Conservation (phyloP, 495 filamentous ascomycete genomes). For the Aspergillus hancockii region DNA sequence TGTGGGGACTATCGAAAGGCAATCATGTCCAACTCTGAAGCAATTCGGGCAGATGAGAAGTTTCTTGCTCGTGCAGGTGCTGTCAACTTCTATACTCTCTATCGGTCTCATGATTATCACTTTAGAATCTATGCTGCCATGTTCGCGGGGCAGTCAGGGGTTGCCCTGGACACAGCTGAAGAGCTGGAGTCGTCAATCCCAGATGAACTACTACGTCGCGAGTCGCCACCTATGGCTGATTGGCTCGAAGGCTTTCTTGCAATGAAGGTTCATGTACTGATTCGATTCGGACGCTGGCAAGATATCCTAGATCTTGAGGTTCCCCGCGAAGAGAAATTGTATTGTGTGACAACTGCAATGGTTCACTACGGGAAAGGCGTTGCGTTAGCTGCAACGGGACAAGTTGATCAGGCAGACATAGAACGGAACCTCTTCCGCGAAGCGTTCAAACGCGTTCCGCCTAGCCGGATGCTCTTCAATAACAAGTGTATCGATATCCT, state of each 20-base stretch:
- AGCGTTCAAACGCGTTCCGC: constrained; percentile 47
- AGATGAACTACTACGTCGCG: constrained; percentile 58
- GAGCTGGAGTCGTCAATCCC: constrained; percentile 56
- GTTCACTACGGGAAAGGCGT: constrained; percentile 65
- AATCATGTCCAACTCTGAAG: constrained; percentile 60
- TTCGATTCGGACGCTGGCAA: constrained; percentile 67
- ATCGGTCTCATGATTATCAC: constrained; percentile 66
- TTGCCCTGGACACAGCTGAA: constrained; percentile 55
- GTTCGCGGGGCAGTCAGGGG: constrained; percentile 60
- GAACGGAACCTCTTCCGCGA: constrained; percentile 46
- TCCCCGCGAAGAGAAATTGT: constrained; percentile 53
- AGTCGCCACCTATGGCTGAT: constrained; percentile 70
- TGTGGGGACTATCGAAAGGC: constrained; percentile 66
- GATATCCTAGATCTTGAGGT: constrained; percentile 53
- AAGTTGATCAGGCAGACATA: constrained; percentile 46
- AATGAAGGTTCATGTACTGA: constrained; percentile 61
- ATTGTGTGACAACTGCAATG: constrained; percentile 65
- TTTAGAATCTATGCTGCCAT: constrained; percentile 72
- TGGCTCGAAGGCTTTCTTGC: constrained; percentile 68
- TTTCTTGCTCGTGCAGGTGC: constrained; percentile 52
- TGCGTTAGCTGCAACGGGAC: constrained; percentile 56
- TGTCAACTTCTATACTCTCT: constrained; percentile 68
- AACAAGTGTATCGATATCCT: constrained; percentile 64
- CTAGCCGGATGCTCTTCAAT: constrained; percentile 62
- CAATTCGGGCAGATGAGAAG: constrained; percentile 62